Percentiles rank a stretch among this genome's conserved stretches.
phyloP scores from a whole-genome alignment of 2,329 filamentous ascomycete genomes.

The Penicillium freii region DNA sequence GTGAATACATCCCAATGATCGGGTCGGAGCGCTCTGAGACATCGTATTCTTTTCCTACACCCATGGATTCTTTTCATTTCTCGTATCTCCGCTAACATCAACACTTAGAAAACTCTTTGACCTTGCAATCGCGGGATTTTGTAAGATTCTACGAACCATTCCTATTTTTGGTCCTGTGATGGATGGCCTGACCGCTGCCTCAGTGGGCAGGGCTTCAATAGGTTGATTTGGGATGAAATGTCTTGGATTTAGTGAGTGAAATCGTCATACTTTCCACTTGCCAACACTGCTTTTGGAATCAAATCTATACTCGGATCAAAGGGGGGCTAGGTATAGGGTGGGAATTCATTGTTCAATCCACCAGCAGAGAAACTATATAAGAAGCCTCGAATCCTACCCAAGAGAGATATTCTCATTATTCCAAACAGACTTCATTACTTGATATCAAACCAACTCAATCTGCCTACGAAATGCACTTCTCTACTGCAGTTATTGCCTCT shows the following conservation, averaged over 20 bases:
- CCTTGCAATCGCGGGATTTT: slow-evolving; percentile 1
- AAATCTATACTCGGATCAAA: not conserved
- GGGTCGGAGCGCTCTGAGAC: slow-evolving; percentile 14
- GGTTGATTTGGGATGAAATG: not conserved
- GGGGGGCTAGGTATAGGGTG: not conserved
- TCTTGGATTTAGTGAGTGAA: slow-evolving; percentile 3
- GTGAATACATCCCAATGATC: slow-evolving; percentile 1
- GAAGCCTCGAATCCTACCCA: not conserved
- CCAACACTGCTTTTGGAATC: not conserved
- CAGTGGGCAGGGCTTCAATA: not conserved
- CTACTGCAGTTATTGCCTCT: slow-evolving; percentile 28
- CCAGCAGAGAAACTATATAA: slow-evolving; percentile 11
- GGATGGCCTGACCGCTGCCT: slow-evolving; percentile 7
- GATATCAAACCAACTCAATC: slow-evolving; percentile 5
- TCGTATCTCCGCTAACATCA: not conserved
- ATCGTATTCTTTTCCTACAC: slow-evolving; percentile 3
- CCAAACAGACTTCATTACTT: not conserved
- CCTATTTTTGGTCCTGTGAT: slow-evolving; percentile 1
- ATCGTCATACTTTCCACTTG: not conserved
- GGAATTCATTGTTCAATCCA: not conserved
- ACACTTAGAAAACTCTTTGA: not conserved
- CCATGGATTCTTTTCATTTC: not conserved
- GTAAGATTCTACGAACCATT: not conserved
- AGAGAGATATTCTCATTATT: not conserved
- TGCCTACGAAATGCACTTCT: slow-evolving; percentile 32